A percentile compares a stretch with the other conserved stretches of the same genome.
Evolutionary conservation across 768 basidiomycete species (phyloP).

Genomic region (Kwoniella dejecticola): DNA sequence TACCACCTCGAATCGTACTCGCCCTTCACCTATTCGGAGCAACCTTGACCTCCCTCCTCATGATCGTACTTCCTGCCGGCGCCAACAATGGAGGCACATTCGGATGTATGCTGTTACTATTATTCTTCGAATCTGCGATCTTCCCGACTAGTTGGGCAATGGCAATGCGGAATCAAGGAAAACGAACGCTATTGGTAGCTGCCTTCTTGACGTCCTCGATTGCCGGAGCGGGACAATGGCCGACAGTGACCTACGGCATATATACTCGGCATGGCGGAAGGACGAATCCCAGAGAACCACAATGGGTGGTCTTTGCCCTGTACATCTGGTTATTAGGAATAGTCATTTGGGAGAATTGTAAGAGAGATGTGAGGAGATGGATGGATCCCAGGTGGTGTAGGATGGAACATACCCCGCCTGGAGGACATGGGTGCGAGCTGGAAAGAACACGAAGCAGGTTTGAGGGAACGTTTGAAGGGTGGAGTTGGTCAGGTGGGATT

Average conservation of each 20-base stretch:
- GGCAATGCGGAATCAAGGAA: conserved; percentile 41
- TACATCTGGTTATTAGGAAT: conserved; percentile 5
- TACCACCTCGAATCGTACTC: conserved; percentile 45
- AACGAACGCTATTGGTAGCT: conserved; percentile 41
- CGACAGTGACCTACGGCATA: conserved; percentile 37
- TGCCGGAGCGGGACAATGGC: conserved; percentile 35
- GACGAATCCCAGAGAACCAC: conserved; percentile 1
- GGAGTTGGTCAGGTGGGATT: no score
- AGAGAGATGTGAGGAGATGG: conserved; percentile 14
- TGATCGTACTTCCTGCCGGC: conserved; percentile 28
- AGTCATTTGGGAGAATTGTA: background rate
- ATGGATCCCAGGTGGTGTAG: conserved; percentile 20
- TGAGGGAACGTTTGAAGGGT: no score
- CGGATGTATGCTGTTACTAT: conserved; percentile 33
- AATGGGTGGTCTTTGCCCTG: conserved; percentile 12
- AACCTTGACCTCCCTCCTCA: conserved; percentile 32
- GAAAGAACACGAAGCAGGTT: no score
- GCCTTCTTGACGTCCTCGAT: conserved; percentile 39
- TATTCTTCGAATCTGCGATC: conserved; percentile 48
- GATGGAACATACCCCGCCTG: background rate
- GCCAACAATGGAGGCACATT: conserved; percentile 11
- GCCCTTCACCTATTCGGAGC: conserved; percentile 35
- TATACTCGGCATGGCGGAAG: background rate
- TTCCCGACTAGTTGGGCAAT: conserved; percentile 52
- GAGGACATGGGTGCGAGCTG: background rate